phyloP scores from a whole-genome alignment of 345 rosid species.

The Dipteronia dyeriana region DNA sequence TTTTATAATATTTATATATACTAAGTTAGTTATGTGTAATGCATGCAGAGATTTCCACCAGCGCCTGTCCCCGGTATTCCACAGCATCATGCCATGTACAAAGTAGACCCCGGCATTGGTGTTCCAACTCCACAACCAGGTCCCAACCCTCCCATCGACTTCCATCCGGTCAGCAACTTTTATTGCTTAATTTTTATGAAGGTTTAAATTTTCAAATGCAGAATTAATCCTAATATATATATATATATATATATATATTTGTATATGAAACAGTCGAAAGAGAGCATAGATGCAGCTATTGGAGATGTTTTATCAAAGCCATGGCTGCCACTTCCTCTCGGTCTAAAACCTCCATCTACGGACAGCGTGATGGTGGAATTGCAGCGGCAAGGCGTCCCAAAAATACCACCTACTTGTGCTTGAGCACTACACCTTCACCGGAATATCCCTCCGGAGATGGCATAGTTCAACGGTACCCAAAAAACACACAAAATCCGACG shows the following conservation, averaged over 20 bases:
- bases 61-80: slow-evolving; percentile 59
- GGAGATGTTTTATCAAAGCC: slow-evolving; percentile 80
- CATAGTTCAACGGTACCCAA: not conserved
- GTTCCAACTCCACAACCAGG: slow-evolving; percentile 39
- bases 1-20: no score
- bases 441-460: slow-evolving; percentile 8
- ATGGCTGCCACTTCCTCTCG: slow-evolving; percentile 82
- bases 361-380: slow-evolving; percentile 71
- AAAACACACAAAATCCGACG: slow-evolving; percentile 38
- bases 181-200: no score
- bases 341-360: slow-evolving; percentile 68
- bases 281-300: slow-evolving; percentile 70
- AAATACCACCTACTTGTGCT: slow-evolving; percentile 58
- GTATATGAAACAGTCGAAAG: slow-evolving; percentile 48
- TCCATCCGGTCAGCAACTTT: slow-evolving; percentile 62
- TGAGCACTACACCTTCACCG: not conserved
- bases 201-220: no score
- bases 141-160: slow-evolving; percentile 50
- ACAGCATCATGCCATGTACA: slow-evolving; percentile 39
- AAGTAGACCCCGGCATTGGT: slow-evolving; percentile 48
- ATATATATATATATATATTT: no score
- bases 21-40: not conserved
- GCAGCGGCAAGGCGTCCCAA: slow-evolving; percentile 68
- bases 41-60: slow-evolving; percentile 47
- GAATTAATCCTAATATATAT: not conserved